Evolutionary conservation across 192 early-diverging fungal species (phyloP).

Genomic region (Backusella morwellensis): DNA sequence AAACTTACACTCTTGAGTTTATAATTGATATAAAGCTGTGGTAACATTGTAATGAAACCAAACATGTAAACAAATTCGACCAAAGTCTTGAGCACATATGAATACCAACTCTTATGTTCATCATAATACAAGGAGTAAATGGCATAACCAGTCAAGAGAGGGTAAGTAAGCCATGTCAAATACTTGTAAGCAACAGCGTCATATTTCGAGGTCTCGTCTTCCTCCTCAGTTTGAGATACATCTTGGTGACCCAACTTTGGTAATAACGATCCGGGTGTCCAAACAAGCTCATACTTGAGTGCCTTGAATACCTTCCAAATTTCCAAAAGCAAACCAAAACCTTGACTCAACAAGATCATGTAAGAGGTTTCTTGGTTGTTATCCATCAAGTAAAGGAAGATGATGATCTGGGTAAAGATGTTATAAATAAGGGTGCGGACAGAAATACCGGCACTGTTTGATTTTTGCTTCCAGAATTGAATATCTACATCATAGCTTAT

Average conservation of each 20-base stretch:
- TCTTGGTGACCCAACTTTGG: constrained; percentile 23
- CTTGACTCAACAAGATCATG: constrained; percentile 84
- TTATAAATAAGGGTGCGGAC: constrained; percentile 80
- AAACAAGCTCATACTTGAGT: constrained; percentile 59
- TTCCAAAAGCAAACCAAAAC: constrained; percentile 81
- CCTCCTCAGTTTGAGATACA: constrained; percentile 44
- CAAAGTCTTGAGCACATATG: constrained; percentile 76
- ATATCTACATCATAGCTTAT: constrained; percentile 60
- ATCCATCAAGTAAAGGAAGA: constrained; percentile 85
- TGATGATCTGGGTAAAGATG: constrained; percentile 80
- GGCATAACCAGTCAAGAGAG: constrained; percentile 75
- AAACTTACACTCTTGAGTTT: constrained; percentile 63
- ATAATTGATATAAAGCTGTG: constrained; percentile 93
- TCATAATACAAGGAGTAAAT: constrained; percentile 82
- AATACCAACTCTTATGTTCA: constrained; percentile 92
- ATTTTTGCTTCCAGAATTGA: constrained; percentile 84
- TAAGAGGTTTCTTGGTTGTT: constrained; percentile 77
- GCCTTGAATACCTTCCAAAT: constrained; percentile 91
- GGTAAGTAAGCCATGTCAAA: constrained; percentile 73
- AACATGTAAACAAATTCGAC: constrained; percentile 93
- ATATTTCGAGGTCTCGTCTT: constrained; percentile 58
- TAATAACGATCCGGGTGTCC: constrained; percentile 24
- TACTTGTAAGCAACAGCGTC: constrained; percentile 84
- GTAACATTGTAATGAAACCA: constrained; percentile 81
- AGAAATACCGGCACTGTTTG: constrained; percentile 80